Base-by-base conservation (phyloP, 768 basidiomycete species). In the Boletus insuetus region DNA sequence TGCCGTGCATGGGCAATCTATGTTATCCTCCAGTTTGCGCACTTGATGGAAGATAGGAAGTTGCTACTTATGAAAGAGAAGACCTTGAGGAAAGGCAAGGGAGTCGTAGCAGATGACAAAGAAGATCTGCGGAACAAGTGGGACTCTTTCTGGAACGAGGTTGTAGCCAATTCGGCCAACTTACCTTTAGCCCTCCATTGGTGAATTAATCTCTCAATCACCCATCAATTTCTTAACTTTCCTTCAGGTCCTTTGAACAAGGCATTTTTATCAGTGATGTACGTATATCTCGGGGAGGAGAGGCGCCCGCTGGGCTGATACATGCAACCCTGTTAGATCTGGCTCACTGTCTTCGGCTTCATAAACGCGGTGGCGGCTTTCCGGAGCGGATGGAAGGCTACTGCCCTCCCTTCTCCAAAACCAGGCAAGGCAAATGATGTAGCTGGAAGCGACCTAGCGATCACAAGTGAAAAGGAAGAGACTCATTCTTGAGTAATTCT, bases 111-210 rank as follows among this genome's bases (percentile, higher is more conserved):
- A 22, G 61, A 73, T 24, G 86, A 89, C 60, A 82, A 78, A 56
- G 73, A 72, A 37, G 85, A 87, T 48, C 66, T 91, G 20, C 58
- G 66, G 22, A 75, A 82, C 53, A 74, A 84, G 59, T 85, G 86
- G 83, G 79, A 81, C 59, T 80, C 85, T 16, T 82, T 85, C 51
- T 84, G 83, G 80, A 86, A 82, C 48, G 90, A 92, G 56, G 67
- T 88, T 12, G 68, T 89, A 14, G 82, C 83, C 46, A 93, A 93
- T 64, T 58, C 87, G 9, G 83, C 83, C 24, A 89, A 91, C 66
- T 72, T 93, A n/a, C 94, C 92, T 4, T 69, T 91, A 47, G 89
- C 92, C 3, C 69, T 92, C 53, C 94, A 96, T 67, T 94, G 91
- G 93, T 91, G 59, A 51, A 81, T 57, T 37, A 22, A 17, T 31